phyloP scores from a whole-genome alignment of 140 eudicot species.

The Cichorium intybus region DNA sequence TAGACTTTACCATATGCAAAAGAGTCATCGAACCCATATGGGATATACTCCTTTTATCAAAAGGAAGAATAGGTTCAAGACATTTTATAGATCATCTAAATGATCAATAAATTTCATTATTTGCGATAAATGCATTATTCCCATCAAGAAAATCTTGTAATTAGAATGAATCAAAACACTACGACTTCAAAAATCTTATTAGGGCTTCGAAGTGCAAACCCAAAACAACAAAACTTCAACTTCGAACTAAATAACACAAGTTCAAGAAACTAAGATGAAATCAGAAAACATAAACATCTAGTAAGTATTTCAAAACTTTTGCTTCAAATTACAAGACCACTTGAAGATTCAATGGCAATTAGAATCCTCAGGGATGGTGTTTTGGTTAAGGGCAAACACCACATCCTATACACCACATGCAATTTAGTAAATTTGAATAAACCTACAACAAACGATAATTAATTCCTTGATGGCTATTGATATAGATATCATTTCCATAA shows the following conservation, averaged over 20 bases:
- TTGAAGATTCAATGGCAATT: constrained; percentile 22
- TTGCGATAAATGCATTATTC: constrained; percentile 12
- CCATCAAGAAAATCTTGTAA: constrained; percentile 3
- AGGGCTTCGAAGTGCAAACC: constrained; percentile 21
- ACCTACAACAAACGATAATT: too few relatives aligned
- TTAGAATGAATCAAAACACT: constrained; percentile 10
- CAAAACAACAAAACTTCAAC: constrained; percentile 19
- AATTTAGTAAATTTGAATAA: too few relatives aligned
- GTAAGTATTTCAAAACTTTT: constrained; percentile 17
- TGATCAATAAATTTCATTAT: constrained; percentile 16
- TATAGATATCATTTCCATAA: too few relatives aligned
- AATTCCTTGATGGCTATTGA: too few relatives aligned
- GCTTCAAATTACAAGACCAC: constrained; percentile 11
- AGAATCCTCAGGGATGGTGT: too few relatives aligned
- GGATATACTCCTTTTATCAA: too few relatives aligned
- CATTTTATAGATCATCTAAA: too few relatives aligned
- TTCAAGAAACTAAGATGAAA: constrained; percentile 4
- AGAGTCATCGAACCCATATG: too few relatives aligned
- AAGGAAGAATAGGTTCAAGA: too few relatives aligned
- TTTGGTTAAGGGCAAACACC: too few relatives aligned
- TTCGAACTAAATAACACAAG: neutral
- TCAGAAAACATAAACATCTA: constrained; percentile 4
- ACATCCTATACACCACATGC: too few relatives aligned
- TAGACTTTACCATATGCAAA: too few relatives aligned
- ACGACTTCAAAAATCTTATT: constrained; percentile 3